Percentiles rank a stretch among this genome's conserved stretches.
These are phyloP conservation scores for Wakefieldia striispora DNA, from an alignment of 768 basidiomycete species.

Conservation along the genomic window DNA sequence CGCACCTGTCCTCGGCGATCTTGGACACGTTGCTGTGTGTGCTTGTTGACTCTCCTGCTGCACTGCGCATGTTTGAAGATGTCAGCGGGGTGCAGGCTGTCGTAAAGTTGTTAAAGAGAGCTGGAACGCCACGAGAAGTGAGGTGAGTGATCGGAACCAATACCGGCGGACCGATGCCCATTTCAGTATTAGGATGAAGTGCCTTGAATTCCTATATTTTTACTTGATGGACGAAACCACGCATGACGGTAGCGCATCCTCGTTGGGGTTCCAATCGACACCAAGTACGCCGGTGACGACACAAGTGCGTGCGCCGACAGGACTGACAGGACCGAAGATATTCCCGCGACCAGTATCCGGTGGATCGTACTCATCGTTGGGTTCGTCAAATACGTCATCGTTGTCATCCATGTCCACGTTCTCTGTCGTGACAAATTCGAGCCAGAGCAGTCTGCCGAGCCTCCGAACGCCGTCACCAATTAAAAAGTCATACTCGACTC, in stretches of 20 bases:
- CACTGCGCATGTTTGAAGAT: conserved; percentile 77
- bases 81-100: conserved; percentile 75
- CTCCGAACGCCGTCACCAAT: conserved; percentile 40
- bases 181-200: conserved; percentile 74
- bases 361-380: conserved; percentile 17
- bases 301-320: conserved; percentile 23
- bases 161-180: conserved; percentile 1
- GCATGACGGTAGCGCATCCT: conserved; percentile 4
- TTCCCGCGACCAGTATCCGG: conserved; percentile 24
- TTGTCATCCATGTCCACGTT: conserved; percentile 38
- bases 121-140: conserved; percentile 83
- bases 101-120: conserved; percentile 85
- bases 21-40: conserved; percentile 86
- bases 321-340: conserved; percentile 21
- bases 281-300: conserved; percentile 31
- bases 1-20: conserved; percentile 65
- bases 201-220: conserved; percentile 92
- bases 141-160: conserved; percentile 68
- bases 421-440: conserved; percentile 38
- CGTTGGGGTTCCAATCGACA: conserved; percentile 27
- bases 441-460: conserved; percentile 25
- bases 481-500: conserved; percentile 35
- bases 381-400: conserved; percentile 24
- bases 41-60: conserved; percentile 79
- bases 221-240: conserved; percentile 84